Percentiles rank a stretch among this genome's conserved stretches.
Evolutionary conservation across 176 grass and related monocot genomes (phyloP).

Genomic region (Stipa capillata): DNA sequence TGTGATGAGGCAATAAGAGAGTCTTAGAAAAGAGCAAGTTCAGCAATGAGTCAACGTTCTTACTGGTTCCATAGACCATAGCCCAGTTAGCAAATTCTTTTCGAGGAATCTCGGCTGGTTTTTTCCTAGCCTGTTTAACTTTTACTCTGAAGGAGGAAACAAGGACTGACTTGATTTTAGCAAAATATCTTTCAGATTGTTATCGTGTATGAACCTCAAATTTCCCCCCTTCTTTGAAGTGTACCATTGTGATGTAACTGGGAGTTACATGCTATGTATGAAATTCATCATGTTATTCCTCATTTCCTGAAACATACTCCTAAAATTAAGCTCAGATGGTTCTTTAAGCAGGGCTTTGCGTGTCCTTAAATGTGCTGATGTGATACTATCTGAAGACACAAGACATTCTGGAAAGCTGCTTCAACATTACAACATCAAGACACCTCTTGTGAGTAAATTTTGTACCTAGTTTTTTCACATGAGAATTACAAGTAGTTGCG

Average conservation of each 20-base stretch:
- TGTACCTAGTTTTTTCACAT: not conserved
- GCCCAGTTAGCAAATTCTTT: not conserved
- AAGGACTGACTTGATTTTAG: not conserved
- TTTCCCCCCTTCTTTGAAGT: not conserved
- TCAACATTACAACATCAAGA: constrained; percentile 87
- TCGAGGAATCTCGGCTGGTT: not conserved
- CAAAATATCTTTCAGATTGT: not conserved
- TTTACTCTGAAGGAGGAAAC: not conserved
- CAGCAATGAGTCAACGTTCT: not conserved
- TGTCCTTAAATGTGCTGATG: constrained; percentile 75
- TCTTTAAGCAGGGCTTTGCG: constrained; percentile 63
- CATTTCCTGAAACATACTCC: constrained; percentile 5
- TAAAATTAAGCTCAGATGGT: not conserved
- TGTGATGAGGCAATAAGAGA: not conserved
- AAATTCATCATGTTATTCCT: not conserved
- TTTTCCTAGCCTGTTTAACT: not conserved
- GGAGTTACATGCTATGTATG: not conserved
- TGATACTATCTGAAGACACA: constrained; percentile 94
- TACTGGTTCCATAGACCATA: not conserved
- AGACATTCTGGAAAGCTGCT: constrained; percentile 94
- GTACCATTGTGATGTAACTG: not conserved
- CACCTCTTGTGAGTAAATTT: constrained; percentile 70
- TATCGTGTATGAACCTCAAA: not conserved
- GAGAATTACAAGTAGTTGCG: constrained; percentile 4
- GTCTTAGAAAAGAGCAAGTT: not conserved